Percentiles rank a stretch among this genome's conserved stretches.
Evolutionary conservation across 2,329 filamentous ascomycete species (phyloP).

Genomic region (Neopestalotiopsis rosae): DNA sequence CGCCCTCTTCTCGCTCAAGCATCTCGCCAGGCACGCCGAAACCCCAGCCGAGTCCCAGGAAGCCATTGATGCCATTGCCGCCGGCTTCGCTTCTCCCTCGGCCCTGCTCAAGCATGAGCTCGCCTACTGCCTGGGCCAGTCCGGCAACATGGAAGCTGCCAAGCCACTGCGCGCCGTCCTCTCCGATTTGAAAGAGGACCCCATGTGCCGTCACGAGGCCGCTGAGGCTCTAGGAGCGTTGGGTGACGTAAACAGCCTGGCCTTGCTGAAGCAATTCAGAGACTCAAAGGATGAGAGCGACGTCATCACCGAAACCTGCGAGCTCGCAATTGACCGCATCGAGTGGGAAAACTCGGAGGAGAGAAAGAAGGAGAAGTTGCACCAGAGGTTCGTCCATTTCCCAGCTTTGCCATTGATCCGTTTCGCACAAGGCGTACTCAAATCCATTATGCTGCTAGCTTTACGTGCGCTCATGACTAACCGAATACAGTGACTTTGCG

Average conservation of each 20-base stretch:
- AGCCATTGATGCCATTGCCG: slow-evolving; percentile 82
- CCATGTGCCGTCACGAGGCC: slow-evolving; percentile 96
- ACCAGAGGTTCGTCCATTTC: slow-evolving; percentile 68
- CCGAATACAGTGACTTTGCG: slow-evolving; percentile 77
- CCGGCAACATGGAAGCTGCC: slow-evolving; percentile 76
- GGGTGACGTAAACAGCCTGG: slow-evolving; percentile 75
- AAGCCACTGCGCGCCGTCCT: slow-evolving; percentile 76
- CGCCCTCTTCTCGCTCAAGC: slow-evolving; percentile 96
- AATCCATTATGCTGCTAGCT: background rate
- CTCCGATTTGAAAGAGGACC: slow-evolving; percentile 79
- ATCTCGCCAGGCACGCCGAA: slow-evolving; percentile 74
- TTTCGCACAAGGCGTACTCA: background rate
- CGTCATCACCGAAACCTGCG: slow-evolving; percentile 92
- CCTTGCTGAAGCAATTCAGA: slow-evolving; percentile 73
- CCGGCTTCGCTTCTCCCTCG: slow-evolving; percentile 82
- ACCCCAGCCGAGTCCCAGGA: slow-evolving; percentile 62
- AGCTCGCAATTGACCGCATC: slow-evolving; percentile 93
- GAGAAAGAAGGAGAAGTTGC: slow-evolving; percentile 76
- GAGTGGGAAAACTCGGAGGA: slow-evolving; percentile 86
- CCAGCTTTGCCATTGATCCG: background rate
- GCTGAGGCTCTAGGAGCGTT: slow-evolving; percentile 93
- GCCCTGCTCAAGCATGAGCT: slow-evolving; percentile 95
- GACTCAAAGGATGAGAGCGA: slow-evolving; percentile 78
- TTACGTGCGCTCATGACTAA: slow-evolving; percentile 28
- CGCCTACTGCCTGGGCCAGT: slow-evolving; percentile 95